These are phyloP conservation scores for Mucor irregularis DNA, from an alignment of 371 early-diverging fungal species.

Conservation along the genomic window DNA sequence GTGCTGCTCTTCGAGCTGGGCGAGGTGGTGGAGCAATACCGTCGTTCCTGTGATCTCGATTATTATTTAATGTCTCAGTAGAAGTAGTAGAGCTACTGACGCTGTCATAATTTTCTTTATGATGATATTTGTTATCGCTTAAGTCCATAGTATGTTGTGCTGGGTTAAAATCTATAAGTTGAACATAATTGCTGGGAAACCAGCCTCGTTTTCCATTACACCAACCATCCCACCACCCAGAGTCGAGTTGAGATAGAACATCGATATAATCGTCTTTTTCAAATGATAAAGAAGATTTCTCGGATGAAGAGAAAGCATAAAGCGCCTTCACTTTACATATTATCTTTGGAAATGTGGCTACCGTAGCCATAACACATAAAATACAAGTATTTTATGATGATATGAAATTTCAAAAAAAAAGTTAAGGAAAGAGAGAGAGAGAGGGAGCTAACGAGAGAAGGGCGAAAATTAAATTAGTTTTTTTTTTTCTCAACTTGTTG, in stretches of 20 bases:
- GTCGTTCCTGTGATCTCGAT: no score
- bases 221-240: conserved; percentile 95
- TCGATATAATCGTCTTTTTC: conserved; percentile 81
- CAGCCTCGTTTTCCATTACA: conserved; percentile 76
- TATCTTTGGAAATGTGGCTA: conserved; percentile 28
- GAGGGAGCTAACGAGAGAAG: conserved; percentile 4
- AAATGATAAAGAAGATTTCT: conserved; percentile 75
- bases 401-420: neutral
- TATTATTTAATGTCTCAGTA: no score
- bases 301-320: conserved; percentile 77
- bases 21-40: no score
- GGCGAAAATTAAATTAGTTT: neutral
- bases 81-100: no score
- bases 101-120: no score
- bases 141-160: no score
- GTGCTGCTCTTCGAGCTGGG: neutral
- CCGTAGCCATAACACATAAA: conserved; percentile 19
- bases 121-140: no score
- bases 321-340: conserved; percentile 59
- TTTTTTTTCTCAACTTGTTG: conserved; percentile 13
- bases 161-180: conserved; percentile 40
- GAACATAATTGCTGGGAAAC: conserved; percentile 91
- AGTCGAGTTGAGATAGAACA: conserved; percentile 78
- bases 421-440: neutral
- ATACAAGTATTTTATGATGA: neutral